Evolutionary conservation across 176 grass and related monocot genomes (phyloP).

Genomic region (Oryza brachyantha): DNA sequence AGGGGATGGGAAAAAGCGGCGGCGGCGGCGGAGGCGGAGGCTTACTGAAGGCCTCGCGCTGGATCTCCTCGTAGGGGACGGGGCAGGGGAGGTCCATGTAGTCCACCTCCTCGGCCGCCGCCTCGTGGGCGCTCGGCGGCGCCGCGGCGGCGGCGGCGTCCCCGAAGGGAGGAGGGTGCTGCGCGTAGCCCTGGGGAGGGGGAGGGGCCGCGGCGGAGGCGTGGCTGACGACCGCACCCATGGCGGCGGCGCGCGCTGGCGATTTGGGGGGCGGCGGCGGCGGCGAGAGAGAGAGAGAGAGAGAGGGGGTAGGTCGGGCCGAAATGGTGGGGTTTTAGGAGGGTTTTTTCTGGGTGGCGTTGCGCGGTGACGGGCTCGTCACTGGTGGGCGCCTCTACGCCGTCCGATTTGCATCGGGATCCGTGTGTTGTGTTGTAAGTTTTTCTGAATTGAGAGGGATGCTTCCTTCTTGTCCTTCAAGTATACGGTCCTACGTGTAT

Average conservation of each 20-base stretch:
- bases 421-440: background rate
- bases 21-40: background rate
- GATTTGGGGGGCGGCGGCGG: conserved; percentile 12
- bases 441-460: background rate
- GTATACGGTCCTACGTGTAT: too few relatives aligned
- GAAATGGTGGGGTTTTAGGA: conserved; percentile 44
- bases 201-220: background rate
- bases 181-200: background rate
- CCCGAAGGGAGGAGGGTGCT: background rate
- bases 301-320: background rate
- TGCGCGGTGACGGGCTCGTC: background rate
- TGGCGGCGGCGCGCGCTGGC: conserved; percentile 1
- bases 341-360: conserved; percentile 40
- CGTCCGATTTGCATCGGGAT: background rate
- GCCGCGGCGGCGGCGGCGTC: background rate
- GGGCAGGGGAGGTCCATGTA: conserved; percentile 76
- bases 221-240: conserved; percentile 43
- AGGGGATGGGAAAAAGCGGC: background rate
- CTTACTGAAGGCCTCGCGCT: conserved; percentile 68
- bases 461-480: background rate
- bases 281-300: background rate
- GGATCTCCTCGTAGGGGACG: conserved; percentile 55
- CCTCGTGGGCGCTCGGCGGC: background rate
- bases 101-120: conserved; percentile 49
- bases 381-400: background rate